Evolutionary conservation across 2,329 filamentous ascomycete genomes (phyloP), one percentile per base, ranked within the genome.

Genomic region (Fusarium mangiferae): DNA sequence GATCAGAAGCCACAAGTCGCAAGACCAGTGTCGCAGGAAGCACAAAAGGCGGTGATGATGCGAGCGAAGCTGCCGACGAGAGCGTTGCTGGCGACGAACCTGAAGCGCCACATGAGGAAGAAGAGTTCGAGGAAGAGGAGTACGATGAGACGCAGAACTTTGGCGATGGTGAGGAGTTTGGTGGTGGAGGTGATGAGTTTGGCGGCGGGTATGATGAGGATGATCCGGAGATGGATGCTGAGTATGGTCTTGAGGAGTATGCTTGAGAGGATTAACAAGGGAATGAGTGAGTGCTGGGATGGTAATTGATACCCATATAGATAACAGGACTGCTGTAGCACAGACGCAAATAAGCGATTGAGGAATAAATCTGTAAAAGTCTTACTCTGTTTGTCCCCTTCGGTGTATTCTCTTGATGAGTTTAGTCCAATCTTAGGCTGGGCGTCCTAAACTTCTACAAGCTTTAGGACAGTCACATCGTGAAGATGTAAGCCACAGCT

Each of bases 1-100:
- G 87, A 1, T 89, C 87, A 30, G 85, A 85, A 18, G 84, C 85
- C 1, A 87, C 85, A 42, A 89, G 87, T 64, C 83, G 84, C 57
- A 84, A 79, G 79, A 85, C 80, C 26, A 84, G 82, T 46, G 67
- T 81, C 39, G 82, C 80, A 2, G 82, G 81, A 0, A 84, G 83
- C 38, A 78, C 79, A 15, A 72, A 82, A 18, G 82, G 81, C 12
- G 82, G 73, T 1, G 81, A 83, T 15, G 82, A 83, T 7, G 81
- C 77, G 0, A 81, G 78, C 4, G 82, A 83, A 13, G 80, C 78
- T 14, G 78, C 80, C 0, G 82, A 80, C 1, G 82, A 82, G 56
- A 82, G 81, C 7, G 81, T 83, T 4, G 83, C 80, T 2, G 81
- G 82, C 1, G 82, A 82, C 2, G 78, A 78, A 17, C 74, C 75